Evolutionary conservation across 495 filamentous ascomycete species (phyloP).

Genomic region (Penicillium atrosanguineum): DNA sequence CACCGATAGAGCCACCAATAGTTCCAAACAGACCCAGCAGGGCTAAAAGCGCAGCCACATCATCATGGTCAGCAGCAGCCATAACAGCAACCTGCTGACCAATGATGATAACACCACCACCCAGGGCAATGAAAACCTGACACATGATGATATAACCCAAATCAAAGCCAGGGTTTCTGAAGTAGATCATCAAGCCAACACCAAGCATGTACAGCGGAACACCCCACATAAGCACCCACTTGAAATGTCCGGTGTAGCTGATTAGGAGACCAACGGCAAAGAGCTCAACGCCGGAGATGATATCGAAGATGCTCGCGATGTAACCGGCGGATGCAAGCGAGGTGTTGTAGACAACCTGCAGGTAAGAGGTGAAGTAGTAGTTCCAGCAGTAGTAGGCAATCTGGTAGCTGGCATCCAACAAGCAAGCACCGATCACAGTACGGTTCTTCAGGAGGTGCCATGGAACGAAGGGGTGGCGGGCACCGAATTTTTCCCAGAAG

Average conservation of each 20-base stretch:
- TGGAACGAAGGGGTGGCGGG: slow-evolving; percentile 53
- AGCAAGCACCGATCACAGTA: slow-evolving; percentile 59
- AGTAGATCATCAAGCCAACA: slow-evolving; percentile 59
- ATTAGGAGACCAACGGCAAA: slow-evolving; percentile 53
- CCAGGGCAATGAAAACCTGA: slow-evolving; percentile 68
- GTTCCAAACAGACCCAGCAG: slow-evolving; percentile 57
- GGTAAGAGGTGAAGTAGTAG: slow-evolving; percentile 64
- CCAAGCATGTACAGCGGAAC: slow-evolving; percentile 57
- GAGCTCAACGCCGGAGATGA: slow-evolving; percentile 43
- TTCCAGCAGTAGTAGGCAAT: slow-evolving; percentile 51
- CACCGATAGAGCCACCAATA: slow-evolving; percentile 64
- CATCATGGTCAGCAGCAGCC: slow-evolving; percentile 60
- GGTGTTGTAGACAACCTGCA: slow-evolving; percentile 68
- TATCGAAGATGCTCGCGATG: slow-evolving; percentile 48
- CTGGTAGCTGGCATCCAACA: slow-evolving; percentile 55
- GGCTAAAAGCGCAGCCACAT: slow-evolving; percentile 64
- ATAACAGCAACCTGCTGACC: slow-evolving; percentile 64
- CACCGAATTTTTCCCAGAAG: slow-evolving; percentile 51
- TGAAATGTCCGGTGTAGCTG: slow-evolving; percentile 55
- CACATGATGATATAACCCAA: slow-evolving; percentile 68
- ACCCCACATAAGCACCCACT: slow-evolving; percentile 51
- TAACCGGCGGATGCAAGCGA: slow-evolving; percentile 46
- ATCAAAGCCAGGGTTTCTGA: slow-evolving; percentile 54
- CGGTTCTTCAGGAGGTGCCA: slow-evolving; percentile 55
- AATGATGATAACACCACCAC: slow-evolving; percentile 58